Percentiles rank a stretch among this genome's conserved stretches.
These are phyloP conservation scores for Rhizopogon rudus DNA, from an alignment of 768 basidiomycete species.

Conservation along the genomic window DNA sequence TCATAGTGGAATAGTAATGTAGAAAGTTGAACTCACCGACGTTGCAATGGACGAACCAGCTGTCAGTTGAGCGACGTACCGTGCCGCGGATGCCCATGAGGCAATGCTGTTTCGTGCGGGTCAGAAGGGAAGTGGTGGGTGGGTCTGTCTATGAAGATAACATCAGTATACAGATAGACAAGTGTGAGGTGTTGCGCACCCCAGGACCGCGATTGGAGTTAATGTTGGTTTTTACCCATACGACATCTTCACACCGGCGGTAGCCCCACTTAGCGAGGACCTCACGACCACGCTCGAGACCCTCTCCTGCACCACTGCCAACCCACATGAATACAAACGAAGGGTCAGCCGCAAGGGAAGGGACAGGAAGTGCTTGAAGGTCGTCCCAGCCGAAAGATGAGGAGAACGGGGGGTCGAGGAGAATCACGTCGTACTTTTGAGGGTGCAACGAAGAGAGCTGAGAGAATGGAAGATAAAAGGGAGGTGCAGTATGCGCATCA, in stretches of 20 bases:
- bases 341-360: conserved; percentile 82
- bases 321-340: conserved; percentile 97
- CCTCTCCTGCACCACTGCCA: conserved; percentile 84
- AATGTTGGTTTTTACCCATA: conserved; percentile 94
- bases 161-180: not conserved
- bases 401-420: conserved; percentile 87
- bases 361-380: conserved; percentile 76
- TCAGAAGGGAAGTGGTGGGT: conserved; percentile 80
- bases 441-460: conserved; percentile 53
- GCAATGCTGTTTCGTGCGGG: conserved; percentile 93
- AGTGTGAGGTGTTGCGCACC: conserved; percentile 35
- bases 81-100: conserved; percentile 97
- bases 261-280: conserved; percentile 93
- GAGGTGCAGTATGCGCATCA: conserved; percentile 60
- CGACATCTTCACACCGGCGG: conserved; percentile 93
- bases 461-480: conserved; percentile 64
- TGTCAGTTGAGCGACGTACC: conserved; percentile 89
- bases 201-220: conserved; percentile 68
- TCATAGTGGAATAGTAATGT: conserved; percentile 2
- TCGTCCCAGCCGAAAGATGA: conserved; percentile 85
- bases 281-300: conserved; percentile 88
- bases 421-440: conserved; percentile 84
- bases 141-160: conserved; percentile 59
- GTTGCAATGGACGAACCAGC: conserved; percentile 98
- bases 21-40: conserved; percentile 57